Evolutionary conservation across 352 stramenopile genomes (phyloP), one percentile per base, ranked within the genome.

Genomic region (Peronospora farinosa): DNA sequence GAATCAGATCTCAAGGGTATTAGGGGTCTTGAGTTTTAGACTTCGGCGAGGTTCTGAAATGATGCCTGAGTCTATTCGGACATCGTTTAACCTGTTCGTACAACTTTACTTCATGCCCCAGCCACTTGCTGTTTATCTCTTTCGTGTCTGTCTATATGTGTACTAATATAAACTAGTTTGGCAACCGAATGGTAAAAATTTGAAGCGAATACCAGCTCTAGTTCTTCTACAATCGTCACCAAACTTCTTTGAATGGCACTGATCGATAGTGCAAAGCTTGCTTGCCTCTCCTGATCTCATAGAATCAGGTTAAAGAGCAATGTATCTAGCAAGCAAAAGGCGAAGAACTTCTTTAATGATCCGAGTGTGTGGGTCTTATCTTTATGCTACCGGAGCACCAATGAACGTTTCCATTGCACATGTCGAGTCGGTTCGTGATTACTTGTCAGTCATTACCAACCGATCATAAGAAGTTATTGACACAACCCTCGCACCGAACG

Each of bases 361-460:
- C 28, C 28, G 28, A 32, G 28, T 32, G 12, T 32, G 28, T 9
- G 12, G 10, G 10, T 7, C 7, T 32, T 32, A 2, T 32, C 9
- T 2, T 32, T 32, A 32, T 32, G 28, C 7, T 12, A 7, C n/a
- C 28, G 2, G 10, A 0, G 73, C 64, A 5, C 62, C 72, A n/a
- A n/a, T n/a, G n/a, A n/a, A n/a, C n/a, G n/a, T 47, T 78, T 77
- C 1, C 85, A 62, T 1, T 12, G 10, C 8, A 32, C 28, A 12
- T 12, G 28, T 3, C 28, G 28, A 27, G 23, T 27, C 21, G 4
- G 4, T 4, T 4, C n/a, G 21, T 23, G 21, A 23, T 23, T 23
- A 4, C 21, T 23, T 2, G 21, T 23, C 4, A 5, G 27, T 10
- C 4, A 31, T 10, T 32, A 32, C 28, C 28, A 12, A 3, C 7